Conservation (phyloP, 2,329 filamentous ascomycete genomes). For the Colletotrichum tabaci region DNA sequence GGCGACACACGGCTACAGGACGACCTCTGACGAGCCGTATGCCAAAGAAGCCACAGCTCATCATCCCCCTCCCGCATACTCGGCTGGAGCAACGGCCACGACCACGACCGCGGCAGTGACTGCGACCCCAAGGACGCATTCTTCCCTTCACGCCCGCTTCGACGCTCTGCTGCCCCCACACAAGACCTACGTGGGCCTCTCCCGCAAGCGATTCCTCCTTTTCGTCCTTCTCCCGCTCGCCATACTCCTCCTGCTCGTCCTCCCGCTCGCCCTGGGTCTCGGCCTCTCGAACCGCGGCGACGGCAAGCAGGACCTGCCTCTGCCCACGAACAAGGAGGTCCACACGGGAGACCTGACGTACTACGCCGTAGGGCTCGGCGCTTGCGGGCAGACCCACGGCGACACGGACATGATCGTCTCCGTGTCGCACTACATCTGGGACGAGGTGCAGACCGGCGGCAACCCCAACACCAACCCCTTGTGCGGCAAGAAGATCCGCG, state of each 20-base stretch:
- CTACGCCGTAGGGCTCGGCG: constrained; percentile 76
- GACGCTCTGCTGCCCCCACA: constrained; percentile 30
- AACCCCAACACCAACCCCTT: constrained; percentile 66
- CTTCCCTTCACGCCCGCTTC: constrained; percentile 23
- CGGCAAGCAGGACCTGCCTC: constrained; percentile 13
- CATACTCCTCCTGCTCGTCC: constrained; percentile 25
- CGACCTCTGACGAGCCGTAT: neutral
- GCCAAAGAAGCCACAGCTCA: constrained; percentile 13
- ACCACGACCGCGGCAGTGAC: neutral
- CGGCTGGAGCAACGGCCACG: neutral
- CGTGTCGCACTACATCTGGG: constrained; percentile 77
- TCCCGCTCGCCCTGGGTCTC: constrained; percentile 30
- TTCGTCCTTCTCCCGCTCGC: constrained; percentile 22
- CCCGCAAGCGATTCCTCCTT: constrained; percentile 28
- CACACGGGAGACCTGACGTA: constrained; percentile 64
- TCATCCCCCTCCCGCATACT: neutral
- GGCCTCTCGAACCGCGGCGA: constrained; percentile 27
- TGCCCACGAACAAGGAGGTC: constrained; percentile 23
- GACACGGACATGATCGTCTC: constrained; percentile 74
- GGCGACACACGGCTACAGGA: neutral
- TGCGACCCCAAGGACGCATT: neutral
- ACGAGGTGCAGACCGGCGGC: constrained; percentile 64
- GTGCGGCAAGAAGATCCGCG: constrained; percentile 77
- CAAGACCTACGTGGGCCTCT: constrained; percentile 32
- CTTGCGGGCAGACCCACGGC: constrained; percentile 74